phyloP scores from a whole-genome alignment of 1,139 yeast genomes.

The Yamadazyma taylorii region DNA sequence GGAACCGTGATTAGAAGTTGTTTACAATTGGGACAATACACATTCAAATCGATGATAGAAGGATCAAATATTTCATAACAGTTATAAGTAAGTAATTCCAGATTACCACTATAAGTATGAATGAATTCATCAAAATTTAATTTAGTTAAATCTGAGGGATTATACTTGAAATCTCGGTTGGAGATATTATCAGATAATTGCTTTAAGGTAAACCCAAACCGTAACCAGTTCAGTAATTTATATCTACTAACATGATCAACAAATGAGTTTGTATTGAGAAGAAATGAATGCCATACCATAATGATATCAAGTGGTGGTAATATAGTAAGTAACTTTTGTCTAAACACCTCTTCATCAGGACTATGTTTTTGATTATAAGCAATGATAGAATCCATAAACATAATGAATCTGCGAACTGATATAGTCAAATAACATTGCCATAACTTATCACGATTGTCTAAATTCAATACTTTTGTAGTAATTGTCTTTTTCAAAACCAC shows the following conservation, averaged over 20 bases:
- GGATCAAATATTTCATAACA: slow-evolving; percentile 10
- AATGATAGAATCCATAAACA: slow-evolving; percentile 25
- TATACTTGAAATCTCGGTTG: slow-evolving; percentile 7
- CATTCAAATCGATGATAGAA: slow-evolving; percentile 1
- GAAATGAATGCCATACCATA: slow-evolving; percentile 39
- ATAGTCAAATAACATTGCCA: slow-evolving; percentile 33
- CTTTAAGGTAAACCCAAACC: slow-evolving; percentile 25
- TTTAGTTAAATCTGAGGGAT: slow-evolving; percentile 6
- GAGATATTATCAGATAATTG: slow-evolving; percentile 6
- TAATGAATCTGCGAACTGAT: slow-evolving; percentile 31
- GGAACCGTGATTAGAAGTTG: slow-evolving; percentile 14
- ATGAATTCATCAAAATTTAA: slow-evolving; percentile 5
- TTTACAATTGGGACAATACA: slow-evolving; percentile 23
- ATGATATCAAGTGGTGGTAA: slow-evolving; percentile 35
- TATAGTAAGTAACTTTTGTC: slow-evolving; percentile 5
- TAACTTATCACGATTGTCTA: slow-evolving; percentile 16
- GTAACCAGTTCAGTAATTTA: slow-evolving; percentile 22
- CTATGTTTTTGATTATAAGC: slow-evolving; percentile 1
- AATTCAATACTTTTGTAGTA: slow-evolving; percentile 8
- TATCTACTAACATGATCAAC: slow-evolving; percentile 30
- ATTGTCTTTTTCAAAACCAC: slow-evolving; percentile 21
- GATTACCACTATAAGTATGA: neutral
- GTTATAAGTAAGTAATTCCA: slow-evolving; percentile 8
- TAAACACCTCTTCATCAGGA: slow-evolving; percentile 3
- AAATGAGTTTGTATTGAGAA: slow-evolving; percentile 20